Conservation (phyloP, 164 flowering plant species). For the Vitis amurensis region DNA sequence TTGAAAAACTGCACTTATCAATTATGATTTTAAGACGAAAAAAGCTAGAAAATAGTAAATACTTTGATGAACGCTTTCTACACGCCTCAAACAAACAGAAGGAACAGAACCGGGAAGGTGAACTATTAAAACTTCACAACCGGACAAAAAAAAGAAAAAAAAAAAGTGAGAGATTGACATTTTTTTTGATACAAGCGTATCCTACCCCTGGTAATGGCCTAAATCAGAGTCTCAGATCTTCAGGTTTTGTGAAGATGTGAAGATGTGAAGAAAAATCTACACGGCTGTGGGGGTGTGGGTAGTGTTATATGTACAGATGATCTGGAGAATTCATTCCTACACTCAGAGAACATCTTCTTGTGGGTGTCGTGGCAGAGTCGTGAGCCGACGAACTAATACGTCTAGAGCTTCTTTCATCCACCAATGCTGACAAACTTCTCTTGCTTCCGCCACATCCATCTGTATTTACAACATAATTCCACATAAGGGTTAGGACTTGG, state of each 20-base stretch:
- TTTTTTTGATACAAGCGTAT: no score
- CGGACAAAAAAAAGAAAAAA: no score
- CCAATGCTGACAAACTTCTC: constrained; percentile 42
- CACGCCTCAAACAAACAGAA: no score
- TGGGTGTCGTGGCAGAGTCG: constrained; percentile 2
- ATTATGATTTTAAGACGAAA: no score
- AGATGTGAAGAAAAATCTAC: background rate
- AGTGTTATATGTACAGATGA: no score
- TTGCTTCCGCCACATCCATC: constrained; percentile 52
- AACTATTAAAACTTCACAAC: no score
- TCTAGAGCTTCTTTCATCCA: constrained; percentile 71
- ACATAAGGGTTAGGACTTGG: background rate
- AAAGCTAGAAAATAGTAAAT: no score
- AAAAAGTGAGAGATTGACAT: no score
- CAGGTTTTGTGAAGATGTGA: background rate
- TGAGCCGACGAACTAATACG: constrained; percentile 35
- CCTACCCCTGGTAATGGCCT: no score
- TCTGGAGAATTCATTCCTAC: background rate
- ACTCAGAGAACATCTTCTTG: constrained; percentile 4
- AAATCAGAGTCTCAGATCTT: background rate
- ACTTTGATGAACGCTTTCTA: no score
- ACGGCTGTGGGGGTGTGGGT: background rate
- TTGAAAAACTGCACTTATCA: no score
- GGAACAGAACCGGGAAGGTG: no score
- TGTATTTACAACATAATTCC: constrained; percentile 16